Evolutionary conservation across 257 asterid species (phyloP), one percentile per base, ranked within the genome.

Genomic region (Capsicum chinense): DNA sequence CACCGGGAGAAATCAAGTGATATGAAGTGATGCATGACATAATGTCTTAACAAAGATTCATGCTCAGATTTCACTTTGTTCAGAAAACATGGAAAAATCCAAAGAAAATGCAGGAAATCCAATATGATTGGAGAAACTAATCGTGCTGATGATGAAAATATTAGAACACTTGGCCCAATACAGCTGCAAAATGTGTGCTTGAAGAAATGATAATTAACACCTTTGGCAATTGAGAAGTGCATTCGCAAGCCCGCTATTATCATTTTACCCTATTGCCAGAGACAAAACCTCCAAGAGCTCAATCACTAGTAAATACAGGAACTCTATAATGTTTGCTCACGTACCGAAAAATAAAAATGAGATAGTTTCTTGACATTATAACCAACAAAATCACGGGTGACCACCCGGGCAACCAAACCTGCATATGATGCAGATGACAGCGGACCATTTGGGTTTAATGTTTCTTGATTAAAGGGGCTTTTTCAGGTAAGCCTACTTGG

Each of bases 141-240:
- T 7, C 9, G 26, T 76, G 63, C 63, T 52, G 47, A 13, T 3
- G 8, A 0, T 3, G 21, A 52, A 52, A 52, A 7, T 54, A 76
- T 52, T 60, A 26, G 1, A 21, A 76, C 48, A 13, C 80, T 50
- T 1, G 5, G 44, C 9, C 11, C 64, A 64, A 16, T 52, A 52
- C 81, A 6, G 47, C 13, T 52, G 63, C 81, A 21, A 74, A 21
- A 52, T 39, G 14, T 42, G 0, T 3, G 47, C 44, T 33, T 64
- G 47, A 64, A 64, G 71, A 26, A 26, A 64, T 12, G 33, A 12
- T 5, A 21, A 3, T 19, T 62, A 64, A 64, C 71, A 33, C 3
- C 47, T 33, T 64, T 2, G 37, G 81, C 62, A 52, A 54, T 52
- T 76, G 62, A 76, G 80, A 74, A 76, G 7, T 76, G 81, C 62